Evolutionary conservation across 139 green algal genomes (phyloP), one percentile per base, ranked within the genome.

Genomic region (Chlamydomonas sp.): DNA sequence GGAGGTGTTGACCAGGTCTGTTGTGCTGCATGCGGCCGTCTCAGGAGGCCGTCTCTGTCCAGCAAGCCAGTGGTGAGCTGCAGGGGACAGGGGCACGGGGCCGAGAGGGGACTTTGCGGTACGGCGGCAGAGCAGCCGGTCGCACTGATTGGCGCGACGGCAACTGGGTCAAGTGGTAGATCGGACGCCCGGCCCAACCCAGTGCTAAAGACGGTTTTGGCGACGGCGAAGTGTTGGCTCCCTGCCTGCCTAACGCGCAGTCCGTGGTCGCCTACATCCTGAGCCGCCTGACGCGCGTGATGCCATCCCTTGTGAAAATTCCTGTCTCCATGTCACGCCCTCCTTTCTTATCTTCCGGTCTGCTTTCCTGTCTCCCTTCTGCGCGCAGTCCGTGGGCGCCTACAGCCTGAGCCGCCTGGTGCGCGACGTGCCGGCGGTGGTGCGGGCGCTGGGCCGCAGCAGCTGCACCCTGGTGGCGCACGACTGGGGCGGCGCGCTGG

Each of bases 391-490:
- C 58, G 63, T 86, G 3, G 69, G 89, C 8, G 73, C 78, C 16
- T 97, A 97, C 88, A 49, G 14, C 8, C 80, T 96, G 17, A 64
- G 89, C 14, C 58, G 64, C 14, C 77, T 96, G 15, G 89, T 85
- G 7, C 60, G 86, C 0, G 94, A 97, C 71, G 64, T 96, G 4
- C 68, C 75, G 17, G 87, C 60, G 4, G 79, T 90, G 49, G 84
- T 96, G 8, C 17, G 63, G 64, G 91, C 92, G 3, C 89, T 95
- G 59, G 93, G 94, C 20, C 91, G 94, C 80, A 69, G 76, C 14
- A 75, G n/a, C n/a, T 95, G 88, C 82, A 92, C 92, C 1, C 90
- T 97, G 15, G 86, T 96, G 63, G 94, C 89, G 2, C 94, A 97
- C 83, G 94, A 97, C 90, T 97, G 94, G 83, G 94, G 93, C 60